phyloP scores from a whole-genome alignment of 2,329 filamentous ascomycete genomes.

The Stylonectria norvegica region DNA sequence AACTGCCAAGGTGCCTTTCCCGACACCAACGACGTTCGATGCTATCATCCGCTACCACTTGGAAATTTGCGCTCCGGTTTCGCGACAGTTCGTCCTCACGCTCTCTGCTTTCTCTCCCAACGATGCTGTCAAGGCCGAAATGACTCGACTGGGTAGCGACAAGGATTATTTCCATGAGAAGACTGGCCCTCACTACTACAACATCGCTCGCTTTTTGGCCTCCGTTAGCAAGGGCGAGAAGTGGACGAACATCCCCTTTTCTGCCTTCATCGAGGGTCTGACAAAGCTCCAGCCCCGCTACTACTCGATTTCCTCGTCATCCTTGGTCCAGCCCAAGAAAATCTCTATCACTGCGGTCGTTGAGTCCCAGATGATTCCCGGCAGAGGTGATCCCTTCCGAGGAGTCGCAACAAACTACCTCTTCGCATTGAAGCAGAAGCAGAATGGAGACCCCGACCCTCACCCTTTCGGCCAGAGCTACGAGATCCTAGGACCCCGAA shows the following conservation, averaged over 20 bases:
- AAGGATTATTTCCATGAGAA: slow-evolving; percentile 94
- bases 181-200: slow-evolving; percentile 76
- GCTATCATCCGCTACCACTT: slow-evolving; percentile 91
- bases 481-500: slow-evolving; percentile 80
- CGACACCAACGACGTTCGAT: slow-evolving; percentile 94
- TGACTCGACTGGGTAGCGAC: slow-evolving; percentile 83
- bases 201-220: slow-evolving; percentile 82
- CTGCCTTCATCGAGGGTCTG: slow-evolving; percentile 87
- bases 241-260: slow-evolving; percentile 88
- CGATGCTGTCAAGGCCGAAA: slow-evolving; percentile 79
- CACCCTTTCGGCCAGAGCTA: slow-evolving; percentile 84
- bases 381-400: slow-evolving; percentile 76
- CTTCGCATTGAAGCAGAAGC: slow-evolving; percentile 91
- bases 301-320: slow-evolving; percentile 99
- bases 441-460: slow-evolving; percentile 80
- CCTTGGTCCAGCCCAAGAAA: slow-evolving; percentile 87
- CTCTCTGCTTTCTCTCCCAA: slow-evolving; percentile 86
- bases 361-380: slow-evolving; percentile 75
- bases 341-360: slow-evolving; percentile 95
- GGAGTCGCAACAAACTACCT: slow-evolving; percentile 98
- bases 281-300: slow-evolving; percentile 96
- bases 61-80: slow-evolving; percentile 92
- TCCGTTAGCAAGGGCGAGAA: slow-evolving; percentile 67
- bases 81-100: slow-evolving; percentile 87
- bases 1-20: slow-evolving; percentile 96